Percentiles rank a stretch among this genome's conserved stretches.
These are phyloP conservation scores for Colletotrichum plurivorum DNA, from an alignment of 2,329 filamentous ascomycete species.

Conservation along the genomic window DNA sequence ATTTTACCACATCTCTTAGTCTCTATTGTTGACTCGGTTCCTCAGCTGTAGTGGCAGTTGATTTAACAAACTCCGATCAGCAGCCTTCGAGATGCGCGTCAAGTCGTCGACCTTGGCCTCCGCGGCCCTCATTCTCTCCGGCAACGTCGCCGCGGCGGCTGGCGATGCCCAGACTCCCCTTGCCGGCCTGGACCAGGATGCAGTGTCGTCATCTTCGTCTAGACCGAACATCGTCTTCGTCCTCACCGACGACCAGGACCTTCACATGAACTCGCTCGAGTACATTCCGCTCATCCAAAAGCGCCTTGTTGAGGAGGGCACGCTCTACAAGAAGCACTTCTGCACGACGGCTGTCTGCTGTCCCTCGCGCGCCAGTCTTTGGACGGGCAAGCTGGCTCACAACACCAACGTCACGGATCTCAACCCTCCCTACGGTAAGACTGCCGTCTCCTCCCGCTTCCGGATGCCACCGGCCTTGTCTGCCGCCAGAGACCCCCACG, in stretches of 20 bases:
- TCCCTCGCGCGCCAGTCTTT: slow-evolving; percentile 73
- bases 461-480: background rate
- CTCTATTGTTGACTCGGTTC: background rate
- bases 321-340: slow-evolving; percentile 72
- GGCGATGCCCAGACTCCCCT: slow-evolving; percentile 30
- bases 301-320: slow-evolving; percentile 69
- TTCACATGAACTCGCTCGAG: slow-evolving; percentile 71
- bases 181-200: background rate
- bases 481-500: too few species aligned
- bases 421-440: slow-evolving; percentile 69
- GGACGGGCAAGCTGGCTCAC: slow-evolving; percentile 74
- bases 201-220: slow-evolving; percentile 24
- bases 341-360: slow-evolving; percentile 77
- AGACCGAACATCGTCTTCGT: slow-evolving; percentile 74
- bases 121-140: slow-evolving; percentile 2
- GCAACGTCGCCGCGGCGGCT: background rate
- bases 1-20: too few species aligned
- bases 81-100: slow-evolving; percentile 3
- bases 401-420: slow-evolving; percentile 75
- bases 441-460: too few species aligned
- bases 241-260: slow-evolving; percentile 76
- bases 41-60: background rate
- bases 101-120: slow-evolving; percentile 4
- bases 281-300: slow-evolving; percentile 70
- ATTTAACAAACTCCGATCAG: background rate